These are phyloP conservation scores for Erythrophleum ivorense DNA, from an alignment of 331 rosid species.

Conservation along the genomic window DNA sequence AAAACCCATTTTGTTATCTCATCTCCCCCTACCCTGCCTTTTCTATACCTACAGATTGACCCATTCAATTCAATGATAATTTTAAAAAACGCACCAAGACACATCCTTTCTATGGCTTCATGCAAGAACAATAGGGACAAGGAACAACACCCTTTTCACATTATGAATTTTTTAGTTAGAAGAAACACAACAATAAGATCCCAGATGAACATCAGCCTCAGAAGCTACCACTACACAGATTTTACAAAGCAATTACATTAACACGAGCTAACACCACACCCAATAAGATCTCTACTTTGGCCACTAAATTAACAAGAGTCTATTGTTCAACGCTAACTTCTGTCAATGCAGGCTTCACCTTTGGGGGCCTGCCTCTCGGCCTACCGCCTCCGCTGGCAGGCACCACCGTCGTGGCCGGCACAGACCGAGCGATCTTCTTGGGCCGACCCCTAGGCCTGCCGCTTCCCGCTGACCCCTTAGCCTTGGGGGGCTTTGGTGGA, in stretches of 20 bases:
- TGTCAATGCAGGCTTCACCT: constrained; percentile 55
- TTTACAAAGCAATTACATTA: constrained; percentile 45
- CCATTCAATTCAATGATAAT: not conserved
- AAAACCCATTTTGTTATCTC: not conserved
- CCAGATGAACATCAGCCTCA: constrained; percentile 25
- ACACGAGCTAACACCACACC: constrained; percentile 35
- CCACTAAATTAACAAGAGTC: constrained; percentile 19
- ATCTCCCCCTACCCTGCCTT: not conserved
- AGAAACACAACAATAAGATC: constrained; percentile 6
- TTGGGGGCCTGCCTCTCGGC: constrained; percentile 77
- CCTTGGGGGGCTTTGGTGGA: constrained; percentile 46
- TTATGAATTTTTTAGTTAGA: constrained; percentile 4
- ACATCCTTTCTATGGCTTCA: not conserved
- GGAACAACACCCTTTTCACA: constrained; percentile 12
- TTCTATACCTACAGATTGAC: not conserved
- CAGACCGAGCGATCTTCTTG: constrained; percentile 55
- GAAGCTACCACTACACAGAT: constrained; percentile 41
- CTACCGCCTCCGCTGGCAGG: constrained; percentile 1
- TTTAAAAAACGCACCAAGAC: not conserved
- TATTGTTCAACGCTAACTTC: constrained; percentile 61
- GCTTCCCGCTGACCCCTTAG: constrained; percentile 38
- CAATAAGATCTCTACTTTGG: not conserved
- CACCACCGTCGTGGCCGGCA: not conserved
- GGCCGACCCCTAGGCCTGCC: constrained; percentile 79
- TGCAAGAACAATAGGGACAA: not conserved